Base-by-base conservation (phyloP, 805 yeast genomes). In the Sugiyamaella qingdaonensis region DNA sequence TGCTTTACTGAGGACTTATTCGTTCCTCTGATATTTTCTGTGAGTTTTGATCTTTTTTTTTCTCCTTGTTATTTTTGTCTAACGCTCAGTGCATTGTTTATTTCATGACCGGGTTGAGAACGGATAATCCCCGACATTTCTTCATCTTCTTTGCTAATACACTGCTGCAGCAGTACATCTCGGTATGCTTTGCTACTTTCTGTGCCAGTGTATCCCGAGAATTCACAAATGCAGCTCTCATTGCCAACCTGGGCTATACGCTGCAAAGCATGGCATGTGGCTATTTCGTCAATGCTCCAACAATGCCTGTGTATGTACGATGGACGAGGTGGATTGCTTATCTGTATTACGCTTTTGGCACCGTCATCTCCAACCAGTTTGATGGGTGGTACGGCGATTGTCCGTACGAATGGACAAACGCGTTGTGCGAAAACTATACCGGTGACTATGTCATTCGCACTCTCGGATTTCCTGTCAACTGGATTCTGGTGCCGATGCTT, bases 301-400 rank as follows among this genome's bases (percentile, higher is more conserved):
- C 80, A 0, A 77, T 88, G 82, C 95, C 95, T 0, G 95, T 86
- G 1, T 89, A 89, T 62, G 95, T 88, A 8, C 74, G 88, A 34
- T 88, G 96, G 96, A 77, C 84, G 4, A 86, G 85, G 64, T 88
- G 86, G 67, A 71, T 84, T 53, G 84, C 92, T 0, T 86, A 79
- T 64, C 75, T 85, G 49, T 89, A 91, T 88, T 88, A 85, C 63
- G 84, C 83, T 0, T 86, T 85, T 67, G 94, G 94, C 2, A 83
- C 82, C 1, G 62, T 84, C 53, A 61, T 78, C 39, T 76, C 90
- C 0, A 85, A 83, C 62, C 84, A 87, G 59, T 88, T 79, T 63
- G 73, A 85, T 1, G 79, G 76, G 33, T 86, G 74, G 70, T 55
- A 66, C 41, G 89, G 89, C 11, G 80, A 78, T 49, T 83, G 88